phyloP scores from a whole-genome alignment of 306 rosid species.

The Calophaca sinica region DNA sequence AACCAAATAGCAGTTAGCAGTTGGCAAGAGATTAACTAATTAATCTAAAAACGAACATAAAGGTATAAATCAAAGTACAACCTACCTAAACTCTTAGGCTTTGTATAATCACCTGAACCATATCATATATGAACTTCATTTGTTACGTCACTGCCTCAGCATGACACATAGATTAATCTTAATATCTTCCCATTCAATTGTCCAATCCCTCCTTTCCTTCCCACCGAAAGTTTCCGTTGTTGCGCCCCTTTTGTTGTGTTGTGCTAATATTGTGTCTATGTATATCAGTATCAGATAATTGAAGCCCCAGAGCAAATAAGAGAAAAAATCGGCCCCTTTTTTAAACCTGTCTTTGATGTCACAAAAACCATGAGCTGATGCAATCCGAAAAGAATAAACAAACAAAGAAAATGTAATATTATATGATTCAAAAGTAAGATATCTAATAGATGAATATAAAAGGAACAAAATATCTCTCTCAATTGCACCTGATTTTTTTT shows the following conservation, averaged over 20 bases:
- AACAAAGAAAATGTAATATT: not conserved
- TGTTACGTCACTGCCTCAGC: slow-evolving; percentile 40
- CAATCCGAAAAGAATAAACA: slow-evolving; percentile 18
- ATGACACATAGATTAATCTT: slow-evolving; percentile 44
- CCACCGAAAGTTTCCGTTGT: not conserved
- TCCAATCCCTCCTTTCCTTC: not conserved
- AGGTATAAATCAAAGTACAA: slow-evolving; percentile 12
- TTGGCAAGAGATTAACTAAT: slow-evolving; percentile 24
- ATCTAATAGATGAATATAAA: not conserved
- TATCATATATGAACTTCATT: slow-evolving; percentile 30
- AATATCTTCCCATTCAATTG: slow-evolving; percentile 18
- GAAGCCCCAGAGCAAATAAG: slow-evolving; percentile 21
- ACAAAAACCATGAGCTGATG: slow-evolving; percentile 50
- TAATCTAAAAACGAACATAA: not conserved
- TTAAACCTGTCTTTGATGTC: slow-evolving; percentile 44
- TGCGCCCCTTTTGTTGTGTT: slow-evolving; percentile 40
- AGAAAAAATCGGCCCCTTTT: not conserved
- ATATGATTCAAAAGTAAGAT: slow-evolving; percentile 4
- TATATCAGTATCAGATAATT: slow-evolving; percentile 5
- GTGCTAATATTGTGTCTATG: not conserved
- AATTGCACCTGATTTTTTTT: not conserved
- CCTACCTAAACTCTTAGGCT: slow-evolving; percentile 9
- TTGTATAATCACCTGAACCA: slow-evolving; percentile 47
- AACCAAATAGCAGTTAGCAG: slow-evolving; percentile 45
- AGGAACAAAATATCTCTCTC: slow-evolving; percentile 24